Conservation (phyloP, 345 rosid genomes). For the Streptanthus diversifolius region DNA sequence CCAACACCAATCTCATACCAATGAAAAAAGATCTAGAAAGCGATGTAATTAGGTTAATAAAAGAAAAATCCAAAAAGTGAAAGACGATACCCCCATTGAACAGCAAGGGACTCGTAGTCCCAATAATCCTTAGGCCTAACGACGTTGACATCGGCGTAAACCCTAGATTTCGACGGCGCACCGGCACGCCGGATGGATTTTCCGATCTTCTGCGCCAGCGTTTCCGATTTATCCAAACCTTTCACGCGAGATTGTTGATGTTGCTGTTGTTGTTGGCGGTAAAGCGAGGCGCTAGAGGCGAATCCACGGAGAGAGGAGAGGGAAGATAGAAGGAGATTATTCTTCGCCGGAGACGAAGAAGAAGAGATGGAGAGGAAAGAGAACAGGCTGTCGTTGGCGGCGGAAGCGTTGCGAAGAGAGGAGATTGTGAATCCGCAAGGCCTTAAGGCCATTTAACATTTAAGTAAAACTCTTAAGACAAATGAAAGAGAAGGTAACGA, state of each 20-base stretch:
- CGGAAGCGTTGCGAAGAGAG: constrained; percentile 37
- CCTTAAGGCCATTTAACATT: constrained; percentile 72
- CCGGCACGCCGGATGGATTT: constrained; percentile 91
- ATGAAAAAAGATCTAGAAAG: not conserved
- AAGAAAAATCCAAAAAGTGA: not conserved
- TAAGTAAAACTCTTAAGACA: not conserved
- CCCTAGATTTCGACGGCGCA: constrained; percentile 94
- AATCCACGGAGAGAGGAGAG: constrained; percentile 28
- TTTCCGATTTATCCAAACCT: constrained; percentile 41
- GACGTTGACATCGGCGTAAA: constrained; percentile 82
- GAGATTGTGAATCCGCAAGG: constrained; percentile 46
- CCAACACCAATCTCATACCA: not conserved
- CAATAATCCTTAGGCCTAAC: constrained; percentile 76
- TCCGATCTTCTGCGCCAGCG: constrained; percentile 97
- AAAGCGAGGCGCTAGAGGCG: constrained; percentile 39
- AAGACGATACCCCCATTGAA: constrained; percentile 75
- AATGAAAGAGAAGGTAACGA: constrained; percentile 19
- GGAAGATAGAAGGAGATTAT: constrained; percentile 5
- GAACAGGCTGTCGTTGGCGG: constrained; percentile 19
- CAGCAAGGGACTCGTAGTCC: constrained; percentile 72
- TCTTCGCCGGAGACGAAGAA: constrained; percentile 24
- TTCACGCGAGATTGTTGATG: constrained; percentile 29
- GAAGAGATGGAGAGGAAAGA: constrained; percentile 19
- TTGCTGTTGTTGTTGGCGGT: constrained; percentile 15
- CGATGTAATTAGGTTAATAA: not conserved